Percentiles rank a stretch among this genome's conserved stretches.
Conservation (phyloP, 2,329 filamentous ascomycete genomes). For the Calonectria fujianensis region DNA sequence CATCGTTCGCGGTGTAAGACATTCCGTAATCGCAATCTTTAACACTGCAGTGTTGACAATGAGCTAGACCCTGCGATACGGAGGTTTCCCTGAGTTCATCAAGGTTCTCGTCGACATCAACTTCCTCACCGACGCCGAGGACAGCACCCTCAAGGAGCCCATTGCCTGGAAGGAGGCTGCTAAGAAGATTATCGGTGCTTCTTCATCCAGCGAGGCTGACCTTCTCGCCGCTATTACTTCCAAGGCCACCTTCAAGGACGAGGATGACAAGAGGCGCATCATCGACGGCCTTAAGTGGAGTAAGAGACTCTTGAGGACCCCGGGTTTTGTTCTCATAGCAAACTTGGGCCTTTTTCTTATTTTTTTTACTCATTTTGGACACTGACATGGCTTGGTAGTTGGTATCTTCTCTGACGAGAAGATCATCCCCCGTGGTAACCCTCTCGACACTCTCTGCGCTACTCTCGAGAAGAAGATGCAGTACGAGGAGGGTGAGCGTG, state of each 20-base stretch:
- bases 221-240: constrained; percentile 81
- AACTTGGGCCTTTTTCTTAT: no score
- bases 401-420: constrained; percentile 72
- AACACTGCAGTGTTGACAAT: neutral
- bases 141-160: constrained; percentile 78
- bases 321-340: neutral
- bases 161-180: constrained; percentile 91
- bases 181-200: constrained; percentile 82
- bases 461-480: constrained; percentile 77
- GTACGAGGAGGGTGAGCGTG: constrained; percentile 81
- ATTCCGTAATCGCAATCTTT: neutral
- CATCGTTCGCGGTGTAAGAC: constrained; percentile 78
- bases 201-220: constrained; percentile 79
- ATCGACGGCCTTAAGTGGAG: constrained; percentile 82
- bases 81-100: constrained; percentile 93
- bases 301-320: neutral
- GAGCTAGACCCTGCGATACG: constrained; percentile 82
- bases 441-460: constrained; percentile 84
- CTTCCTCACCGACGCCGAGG: constrained; percentile 85
- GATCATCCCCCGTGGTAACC: constrained; percentile 76
- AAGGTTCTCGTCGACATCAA: constrained; percentile 91
- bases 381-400: constrained; percentile 69
- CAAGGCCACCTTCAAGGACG: constrained; percentile 65
- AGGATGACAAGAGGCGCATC: constrained; percentile 81
- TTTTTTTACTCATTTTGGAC: constrained; percentile 38